A percentile compares a stretch with the other conserved stretches of the same genome.
These are phyloP conservation scores for Epithemia pelagica DNA, from an alignment of 108 stramenopile species.

Conservation along the genomic window DNA sequence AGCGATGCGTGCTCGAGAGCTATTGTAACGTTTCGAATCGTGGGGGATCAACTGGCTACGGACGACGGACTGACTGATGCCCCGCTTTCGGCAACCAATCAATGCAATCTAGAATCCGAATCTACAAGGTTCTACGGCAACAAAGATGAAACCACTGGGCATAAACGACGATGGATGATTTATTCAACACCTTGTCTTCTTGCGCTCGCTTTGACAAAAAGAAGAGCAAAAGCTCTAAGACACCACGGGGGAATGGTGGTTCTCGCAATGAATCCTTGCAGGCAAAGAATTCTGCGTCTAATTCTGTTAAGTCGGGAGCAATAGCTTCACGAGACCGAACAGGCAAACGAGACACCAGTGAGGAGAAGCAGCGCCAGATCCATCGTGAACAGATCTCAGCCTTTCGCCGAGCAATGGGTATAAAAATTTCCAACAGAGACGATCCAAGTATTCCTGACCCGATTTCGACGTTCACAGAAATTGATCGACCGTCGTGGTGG, in stretches of 20 bases:
- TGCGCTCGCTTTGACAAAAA: conserved; percentile 75
- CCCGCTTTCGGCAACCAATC: no score
- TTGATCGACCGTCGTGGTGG: conserved; percentile 69
- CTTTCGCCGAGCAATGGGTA: conserved; percentile 77
- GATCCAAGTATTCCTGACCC: conserved; percentile 73
- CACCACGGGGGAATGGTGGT: no score
- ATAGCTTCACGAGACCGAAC: conserved; percentile 34
- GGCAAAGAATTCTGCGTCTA: background rate
- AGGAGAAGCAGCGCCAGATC: conserved; percentile 46
- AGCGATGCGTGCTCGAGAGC: no score
- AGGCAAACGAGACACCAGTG: conserved; percentile 59
- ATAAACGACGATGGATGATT: conserved; percentile 75
- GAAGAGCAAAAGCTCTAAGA: conserved; percentile 23
- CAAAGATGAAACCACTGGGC: no score
- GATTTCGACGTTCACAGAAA: conserved; percentile 61
- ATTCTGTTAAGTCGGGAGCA: background rate
- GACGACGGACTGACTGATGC: no score
- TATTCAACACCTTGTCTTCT: conserved; percentile 81
- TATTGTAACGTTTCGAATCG: no score
- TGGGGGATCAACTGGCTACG: no score
- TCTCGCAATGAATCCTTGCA: no score
- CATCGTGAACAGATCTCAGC: conserved; percentile 77
- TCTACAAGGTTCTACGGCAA: no score
- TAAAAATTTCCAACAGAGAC: conserved; percentile 57
- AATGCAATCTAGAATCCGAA: no score